Conservation (phyloP, 805 yeast species). For the Candida broadrunensis region DNA sequence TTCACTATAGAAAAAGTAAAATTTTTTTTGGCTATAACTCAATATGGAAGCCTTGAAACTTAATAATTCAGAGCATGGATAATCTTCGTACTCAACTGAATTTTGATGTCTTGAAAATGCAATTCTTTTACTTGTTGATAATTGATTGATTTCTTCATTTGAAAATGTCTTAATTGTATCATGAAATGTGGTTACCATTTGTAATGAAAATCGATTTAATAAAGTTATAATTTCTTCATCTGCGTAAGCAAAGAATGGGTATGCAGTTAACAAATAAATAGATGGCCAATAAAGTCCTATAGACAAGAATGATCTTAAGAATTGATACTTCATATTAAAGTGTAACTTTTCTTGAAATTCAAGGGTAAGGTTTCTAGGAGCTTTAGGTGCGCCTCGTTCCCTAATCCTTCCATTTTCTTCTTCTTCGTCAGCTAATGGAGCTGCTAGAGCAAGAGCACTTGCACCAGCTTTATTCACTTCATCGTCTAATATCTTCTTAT, state of each 20-base stretch:
- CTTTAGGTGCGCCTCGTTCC: background rate
- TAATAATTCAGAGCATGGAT: conserved; percentile 13
- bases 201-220: conserved; percentile 48
- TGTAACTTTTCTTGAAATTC: conserved; percentile 14
- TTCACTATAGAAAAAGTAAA: conserved; percentile 41
- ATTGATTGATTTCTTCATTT: conserved; percentile 12
- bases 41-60: conserved; percentile 30
- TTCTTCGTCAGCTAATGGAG: conserved; percentile 66
- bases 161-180: conserved; percentile 16
- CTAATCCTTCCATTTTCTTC: conserved; percentile 15
- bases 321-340: conserved; percentile 25
- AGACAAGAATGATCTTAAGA: conserved; percentile 52
- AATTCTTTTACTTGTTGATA: conserved; percentile 19
- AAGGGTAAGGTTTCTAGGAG: background rate
- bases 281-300: conserved; percentile 66
- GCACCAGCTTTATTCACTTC: conserved; percentile 61
- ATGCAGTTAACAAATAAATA: conserved; percentile 52
- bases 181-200: conserved; percentile 50
- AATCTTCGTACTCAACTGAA: conserved; percentile 24
- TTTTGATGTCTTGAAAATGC: conserved; percentile 24
- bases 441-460: conserved; percentile 84
- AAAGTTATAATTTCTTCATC: conserved; percentile 48
- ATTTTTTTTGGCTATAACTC: conserved; percentile 19
- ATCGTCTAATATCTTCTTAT: conserved; percentile 48
- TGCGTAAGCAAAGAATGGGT: conserved; percentile 58